Evolutionary conservation across 805 yeast species (phyloP), one percentile per base, ranked within the genome.

Genomic region (Yamadazyma kitorensis): DNA sequence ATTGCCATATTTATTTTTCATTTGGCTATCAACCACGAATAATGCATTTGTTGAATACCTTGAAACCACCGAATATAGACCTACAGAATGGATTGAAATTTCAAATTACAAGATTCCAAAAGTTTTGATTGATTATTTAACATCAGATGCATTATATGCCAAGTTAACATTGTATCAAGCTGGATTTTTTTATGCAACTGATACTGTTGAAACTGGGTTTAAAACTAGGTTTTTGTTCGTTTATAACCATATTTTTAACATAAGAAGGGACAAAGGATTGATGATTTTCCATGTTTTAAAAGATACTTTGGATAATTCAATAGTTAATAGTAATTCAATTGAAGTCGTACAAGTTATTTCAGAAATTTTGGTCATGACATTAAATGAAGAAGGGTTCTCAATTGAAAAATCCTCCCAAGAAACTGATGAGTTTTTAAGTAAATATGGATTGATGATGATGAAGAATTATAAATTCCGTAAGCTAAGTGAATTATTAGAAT

Each of bases 241-340:
- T 10, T 61, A 49, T 44, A 44, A 50, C 26, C 40, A 48, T 36
- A 31, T 66, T n/a, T 55, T 60, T 39, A 36, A 43, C 17, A 19
- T 25, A 6, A 45, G 43, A 29, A 44, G 41, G 17, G 47, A 45
- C 8, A 29, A 43, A 12, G 65, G 61, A 6, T 39, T 50, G 20
- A 41, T 47, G 31, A 47, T 64, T 9, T 59, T 52, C 34, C 68
- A 65, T 38, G 50, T 64, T 9, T 36, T 66, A 12, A 55, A 49
- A 30, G 38, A 39, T 2, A 51, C 55, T 6, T 44, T 65, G 21
- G 53, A 60, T 28, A 39, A 44, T 5, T 51, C 48, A 10, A 45
- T 66, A 29, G 46, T 59, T 10, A 54, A 47, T 13, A 51, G 60
- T 8, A 51, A 45, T 6, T 50, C 62, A 11, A 41, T 49, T 19